Conservation (phyloP, 148 eudicot species). For the Camellia lanceoleosa region DNA sequence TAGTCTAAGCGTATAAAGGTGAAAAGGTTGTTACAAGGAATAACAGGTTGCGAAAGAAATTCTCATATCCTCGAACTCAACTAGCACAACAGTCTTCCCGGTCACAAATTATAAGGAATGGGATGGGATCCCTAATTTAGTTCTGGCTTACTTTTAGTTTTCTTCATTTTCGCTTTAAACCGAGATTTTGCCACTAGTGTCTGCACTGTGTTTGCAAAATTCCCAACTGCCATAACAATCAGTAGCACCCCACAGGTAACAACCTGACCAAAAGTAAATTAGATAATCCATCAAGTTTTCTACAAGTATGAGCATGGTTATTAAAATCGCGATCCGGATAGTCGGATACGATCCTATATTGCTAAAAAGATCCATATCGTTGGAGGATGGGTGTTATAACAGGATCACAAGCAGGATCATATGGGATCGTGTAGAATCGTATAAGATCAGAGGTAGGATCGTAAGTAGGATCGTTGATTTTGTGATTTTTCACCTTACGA, state of each 20-base stretch:
- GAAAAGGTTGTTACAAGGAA: not conserved
- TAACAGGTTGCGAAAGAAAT: not conserved
- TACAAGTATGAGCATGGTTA: no score
- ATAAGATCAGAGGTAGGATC: no score
- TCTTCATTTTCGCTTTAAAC: conserved; percentile 52
- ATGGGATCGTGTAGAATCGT: no score
- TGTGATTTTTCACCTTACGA: no score
- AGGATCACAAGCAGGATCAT: no score
- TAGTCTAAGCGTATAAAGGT: not conserved
- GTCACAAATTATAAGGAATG: conserved; percentile 19
- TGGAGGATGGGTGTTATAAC: no score
- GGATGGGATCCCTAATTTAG: conserved; percentile 20
- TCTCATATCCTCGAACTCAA: not conserved
- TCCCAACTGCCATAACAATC: conserved; percentile 58
- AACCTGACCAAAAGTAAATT: conserved; percentile 33
- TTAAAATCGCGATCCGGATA: no score
- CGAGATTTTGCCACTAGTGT: conserved; percentile 46
- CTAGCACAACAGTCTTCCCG: not conserved
- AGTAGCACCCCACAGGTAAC: conserved; percentile 52
- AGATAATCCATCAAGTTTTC: not conserved
- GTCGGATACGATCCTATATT: no score
- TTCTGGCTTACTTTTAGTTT: conserved; percentile 36
- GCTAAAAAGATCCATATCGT: no score
- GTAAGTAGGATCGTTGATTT: no score
- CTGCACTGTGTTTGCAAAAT: conserved; percentile 51